These are phyloP conservation scores for Escallonia herrerae DNA, from an alignment of 129 eudicot species.

Conservation along the genomic window DNA sequence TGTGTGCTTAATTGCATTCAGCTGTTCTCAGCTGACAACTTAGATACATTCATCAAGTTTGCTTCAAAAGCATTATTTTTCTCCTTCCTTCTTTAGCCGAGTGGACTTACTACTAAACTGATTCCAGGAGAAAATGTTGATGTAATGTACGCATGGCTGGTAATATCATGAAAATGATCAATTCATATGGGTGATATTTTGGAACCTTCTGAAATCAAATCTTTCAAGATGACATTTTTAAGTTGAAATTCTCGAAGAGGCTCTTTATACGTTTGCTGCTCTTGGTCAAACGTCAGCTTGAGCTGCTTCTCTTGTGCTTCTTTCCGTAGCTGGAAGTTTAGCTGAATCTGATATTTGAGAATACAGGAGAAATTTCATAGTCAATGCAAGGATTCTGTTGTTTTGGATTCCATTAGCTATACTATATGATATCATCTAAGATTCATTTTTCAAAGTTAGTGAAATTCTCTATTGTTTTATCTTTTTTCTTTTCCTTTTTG, in stretches of 20 bases:
- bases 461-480: no score
- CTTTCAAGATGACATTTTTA: constrained; percentile 26
- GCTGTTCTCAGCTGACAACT: neutral
- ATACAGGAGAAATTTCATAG: neutral
- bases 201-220: constrained; percentile 29
- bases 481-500: neutral
- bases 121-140: neutral
- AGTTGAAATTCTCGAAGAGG: constrained; percentile 16
- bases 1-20: no score
- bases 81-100: no score
- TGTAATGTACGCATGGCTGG: neutral
- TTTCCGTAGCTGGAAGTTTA: constrained; percentile 62
- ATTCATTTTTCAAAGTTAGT: no score
- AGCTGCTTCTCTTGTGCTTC: constrained; percentile 78
- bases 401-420: no score
- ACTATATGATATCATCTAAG: no score
- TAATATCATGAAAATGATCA: neutral
- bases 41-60: neutral
- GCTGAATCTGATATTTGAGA: constrained; percentile 42
- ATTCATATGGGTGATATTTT: constrained; percentile 9
- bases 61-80: neutral
- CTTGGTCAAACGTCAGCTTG: constrained; percentile 66
- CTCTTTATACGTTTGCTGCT: constrained; percentile 31
- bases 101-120: neutral
- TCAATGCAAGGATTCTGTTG: no score